A percentile compares a stretch with the other conserved stretches of the same genome.
Evolutionary conservation across 495 filamentous ascomycete species (phyloP).

Genomic region (Aspergillus funiculosus): DNA sequence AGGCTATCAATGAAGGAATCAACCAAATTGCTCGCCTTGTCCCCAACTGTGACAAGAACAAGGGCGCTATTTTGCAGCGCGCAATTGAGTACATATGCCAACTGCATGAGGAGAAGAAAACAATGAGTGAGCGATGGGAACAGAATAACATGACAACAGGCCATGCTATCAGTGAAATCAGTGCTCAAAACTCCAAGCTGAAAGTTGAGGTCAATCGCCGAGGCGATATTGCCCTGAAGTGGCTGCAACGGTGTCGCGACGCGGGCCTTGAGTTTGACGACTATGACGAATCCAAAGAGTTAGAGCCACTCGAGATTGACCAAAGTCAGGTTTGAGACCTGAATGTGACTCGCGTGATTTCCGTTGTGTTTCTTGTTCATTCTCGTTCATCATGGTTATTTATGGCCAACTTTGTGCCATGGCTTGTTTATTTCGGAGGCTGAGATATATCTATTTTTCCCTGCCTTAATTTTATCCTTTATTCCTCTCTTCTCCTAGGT

Average conservation of each 20-base stretch:
- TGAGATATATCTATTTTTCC: constrained; percentile 1
- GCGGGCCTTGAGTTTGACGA: constrained; percentile 60
- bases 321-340: constrained; percentile 24
- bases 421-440: constrained; percentile 9
- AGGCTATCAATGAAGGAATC: constrained; percentile 98
- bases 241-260: constrained; percentile 75
- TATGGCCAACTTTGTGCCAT: not conserved
- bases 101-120: constrained; percentile 86
- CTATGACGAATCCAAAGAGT: constrained; percentile 41
- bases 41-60: constrained; percentile 98
- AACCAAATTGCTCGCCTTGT: constrained; percentile 98
- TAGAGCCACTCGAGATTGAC: constrained; percentile 38
- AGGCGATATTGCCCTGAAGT: constrained; percentile 50
- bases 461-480: too few relatives aligned
- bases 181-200: constrained; percentile 79
- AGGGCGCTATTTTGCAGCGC: constrained; percentile 90
- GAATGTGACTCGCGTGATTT: not conserved
- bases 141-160: constrained; percentile 91
- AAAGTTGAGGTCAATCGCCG: constrained; percentile 68
- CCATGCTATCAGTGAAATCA: constrained; percentile 89
- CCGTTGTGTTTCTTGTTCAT: constrained; percentile 8
- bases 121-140: constrained; percentile 95
- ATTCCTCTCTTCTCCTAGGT: constrained; percentile 2
- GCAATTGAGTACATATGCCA: constrained; percentile 92
- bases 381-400: not conserved